Evolutionary conservation across 2,329 filamentous ascomycete genomes (phyloP).

Genomic region (Aspergillus pseudoterreus): DNA sequence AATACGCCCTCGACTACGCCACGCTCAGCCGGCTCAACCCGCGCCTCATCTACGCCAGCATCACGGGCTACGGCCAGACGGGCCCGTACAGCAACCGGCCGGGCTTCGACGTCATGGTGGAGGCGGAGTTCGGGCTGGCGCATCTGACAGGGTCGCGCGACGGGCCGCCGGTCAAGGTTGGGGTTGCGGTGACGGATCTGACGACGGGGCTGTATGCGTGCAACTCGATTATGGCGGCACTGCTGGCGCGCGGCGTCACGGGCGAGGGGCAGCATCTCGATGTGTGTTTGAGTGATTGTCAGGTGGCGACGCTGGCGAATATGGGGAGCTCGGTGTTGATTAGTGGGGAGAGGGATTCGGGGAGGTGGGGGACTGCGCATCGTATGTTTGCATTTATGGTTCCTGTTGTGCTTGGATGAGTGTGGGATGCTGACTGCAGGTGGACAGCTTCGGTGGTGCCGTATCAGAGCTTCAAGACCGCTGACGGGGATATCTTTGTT

Average conservation of each 20-base stretch:
- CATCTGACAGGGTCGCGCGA: constrained; percentile 90
- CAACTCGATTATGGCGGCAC: constrained; percentile 90
- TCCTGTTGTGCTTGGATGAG: background rate
- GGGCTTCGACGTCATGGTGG: constrained; percentile 99
- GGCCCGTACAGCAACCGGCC: constrained; percentile 83
- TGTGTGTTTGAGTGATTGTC: constrained; percentile 85
- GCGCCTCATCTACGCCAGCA: constrained; percentile 84
- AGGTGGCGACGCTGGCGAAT: constrained; percentile 91
- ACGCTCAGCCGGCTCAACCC: constrained; percentile 79
- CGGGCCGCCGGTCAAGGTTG: constrained; percentile 91
- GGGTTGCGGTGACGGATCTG: constrained; percentile 92
- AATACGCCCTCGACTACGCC: constrained; percentile 86
- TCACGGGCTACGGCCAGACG: constrained; percentile 95
- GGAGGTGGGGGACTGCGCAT: constrained; percentile 94
- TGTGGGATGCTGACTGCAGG: background rate
- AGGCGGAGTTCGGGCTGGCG: constrained; percentile 97
- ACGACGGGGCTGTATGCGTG: constrained; percentile 93
- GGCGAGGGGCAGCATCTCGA: constrained; percentile 89
- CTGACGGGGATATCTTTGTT: constrained; percentile 60
- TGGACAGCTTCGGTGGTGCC: constrained; percentile 82
- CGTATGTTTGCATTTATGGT: constrained; percentile 49
- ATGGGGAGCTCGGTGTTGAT: constrained; percentile 89
- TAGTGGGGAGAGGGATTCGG: constrained; percentile 79
- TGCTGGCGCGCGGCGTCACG: constrained; percentile 70
- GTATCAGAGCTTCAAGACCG: constrained; percentile 74